Evolutionary conservation across 75 land plant genomes (phyloP).

Genomic region (Pinus albicaulis): DNA sequence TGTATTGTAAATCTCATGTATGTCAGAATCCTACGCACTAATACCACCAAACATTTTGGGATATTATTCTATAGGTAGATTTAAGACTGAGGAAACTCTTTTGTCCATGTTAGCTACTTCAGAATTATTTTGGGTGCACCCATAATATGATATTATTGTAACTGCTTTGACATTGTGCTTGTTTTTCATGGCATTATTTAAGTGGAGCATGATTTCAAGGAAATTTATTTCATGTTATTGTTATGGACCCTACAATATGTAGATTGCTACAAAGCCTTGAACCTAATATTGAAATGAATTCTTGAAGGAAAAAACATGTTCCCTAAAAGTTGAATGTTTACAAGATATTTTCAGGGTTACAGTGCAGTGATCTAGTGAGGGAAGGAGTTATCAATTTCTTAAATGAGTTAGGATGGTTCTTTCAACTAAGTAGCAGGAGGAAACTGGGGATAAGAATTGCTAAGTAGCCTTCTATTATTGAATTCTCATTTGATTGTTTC

Average conservation of each 20-base stretch:
- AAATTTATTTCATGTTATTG: conserved; percentile 72
- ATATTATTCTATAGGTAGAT: conserved; percentile 82
- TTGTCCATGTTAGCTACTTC: background rate
- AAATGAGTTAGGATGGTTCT: conserved; percentile 94
- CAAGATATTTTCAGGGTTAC: conserved; percentile 5
- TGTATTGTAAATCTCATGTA: too few species aligned
- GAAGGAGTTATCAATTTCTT: conserved; percentile 64
- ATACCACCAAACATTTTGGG: conserved; percentile 31
- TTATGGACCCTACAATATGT: conserved; percentile 72
- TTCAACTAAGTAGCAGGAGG: conserved; percentile 43
- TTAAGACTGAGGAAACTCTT: background rate
- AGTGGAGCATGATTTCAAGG: conserved; percentile 92
- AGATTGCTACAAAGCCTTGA: conserved; percentile 70
- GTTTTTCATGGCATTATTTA: conserved; percentile 15
- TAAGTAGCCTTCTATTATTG: too few species aligned
- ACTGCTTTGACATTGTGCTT: background rate
- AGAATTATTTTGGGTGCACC: background rate
- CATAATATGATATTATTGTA: background rate
- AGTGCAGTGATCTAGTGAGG: conserved; percentile 29
- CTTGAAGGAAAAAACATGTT: conserved; percentile 12
- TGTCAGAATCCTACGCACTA: too few species aligned
- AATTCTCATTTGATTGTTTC: too few species aligned
- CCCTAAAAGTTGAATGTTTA: conserved; percentile 10
- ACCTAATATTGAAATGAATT: conserved; percentile 42
- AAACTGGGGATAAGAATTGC: conserved; percentile 32